A percentile compares a stretch with the other conserved stretches of the same genome.
Conservation (phyloP, 192 early-diverging fungal genomes). For the Phycomyces nitens region DNA sequence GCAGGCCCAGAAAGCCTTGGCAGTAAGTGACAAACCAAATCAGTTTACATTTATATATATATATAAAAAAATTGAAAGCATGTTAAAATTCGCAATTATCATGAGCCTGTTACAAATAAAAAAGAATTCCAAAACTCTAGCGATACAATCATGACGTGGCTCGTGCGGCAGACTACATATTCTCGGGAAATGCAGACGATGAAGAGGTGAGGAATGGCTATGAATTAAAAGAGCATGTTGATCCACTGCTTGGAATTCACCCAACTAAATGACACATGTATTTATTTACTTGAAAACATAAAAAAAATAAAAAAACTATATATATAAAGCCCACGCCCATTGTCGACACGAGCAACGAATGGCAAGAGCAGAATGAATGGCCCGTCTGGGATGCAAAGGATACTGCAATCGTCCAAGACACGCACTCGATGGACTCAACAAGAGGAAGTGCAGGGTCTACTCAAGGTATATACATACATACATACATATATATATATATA, state of each 20-base stretch:
- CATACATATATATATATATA: not conserved
- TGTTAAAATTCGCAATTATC: no score
- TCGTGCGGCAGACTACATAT: conserved; percentile 38
- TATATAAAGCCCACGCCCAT: no score
- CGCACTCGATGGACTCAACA: not conserved
- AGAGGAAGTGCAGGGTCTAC: conserved; percentile 2
- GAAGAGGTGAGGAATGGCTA: conserved; percentile 7
- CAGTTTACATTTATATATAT: not conserved
- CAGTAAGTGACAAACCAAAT: conserved; percentile 15
- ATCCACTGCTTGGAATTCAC: no score
- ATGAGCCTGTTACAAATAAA: not conserved
- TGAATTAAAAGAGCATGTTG: conserved; percentile 1
- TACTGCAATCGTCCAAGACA: not conserved
- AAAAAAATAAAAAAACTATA: no score
- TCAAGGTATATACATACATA: not conserved
- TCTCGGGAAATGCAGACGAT: conserved; percentile 25
- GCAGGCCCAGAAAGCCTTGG: conserved; percentile 15
- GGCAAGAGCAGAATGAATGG: not conserved
- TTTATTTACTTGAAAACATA: no score
- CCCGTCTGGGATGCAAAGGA: no score
- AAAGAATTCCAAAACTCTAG: not conserved
- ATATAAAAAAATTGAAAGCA: no score
- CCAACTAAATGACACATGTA: no score
- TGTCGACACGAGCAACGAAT: no score
- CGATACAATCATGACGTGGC: conserved; percentile 38